phyloP scores from a whole-genome alignment of 2,329 filamentous ascomycete species.

The Colletotrichum scovillei region DNA sequence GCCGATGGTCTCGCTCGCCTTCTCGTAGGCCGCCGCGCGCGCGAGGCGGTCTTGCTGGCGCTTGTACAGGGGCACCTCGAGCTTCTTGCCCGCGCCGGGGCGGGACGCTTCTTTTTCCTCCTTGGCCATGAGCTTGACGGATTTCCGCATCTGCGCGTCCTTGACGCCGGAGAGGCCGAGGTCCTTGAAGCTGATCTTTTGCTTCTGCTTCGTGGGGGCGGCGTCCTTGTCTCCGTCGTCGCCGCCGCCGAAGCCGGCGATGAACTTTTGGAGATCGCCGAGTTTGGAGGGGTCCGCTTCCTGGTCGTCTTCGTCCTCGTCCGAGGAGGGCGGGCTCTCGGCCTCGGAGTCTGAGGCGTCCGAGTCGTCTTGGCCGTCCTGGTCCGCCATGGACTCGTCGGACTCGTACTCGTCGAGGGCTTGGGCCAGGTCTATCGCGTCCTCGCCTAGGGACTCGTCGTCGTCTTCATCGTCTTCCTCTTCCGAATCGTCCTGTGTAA shows the following conservation, averaged over 20 bases:
- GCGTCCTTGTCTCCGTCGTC: conserved; percentile 64
- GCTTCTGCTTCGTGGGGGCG: conserved; percentile 40
- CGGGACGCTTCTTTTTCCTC: conserved; percentile 62
- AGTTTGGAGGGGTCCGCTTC: conserved; percentile 66
- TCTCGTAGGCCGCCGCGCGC: conserved; percentile 84
- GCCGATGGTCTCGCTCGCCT: conserved; percentile 90
- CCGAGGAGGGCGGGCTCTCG: conserved; percentile 60
- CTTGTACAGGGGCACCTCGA: conserved; percentile 85
- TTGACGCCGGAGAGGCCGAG: conserved; percentile 77
- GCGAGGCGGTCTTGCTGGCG: conserved; percentile 88
- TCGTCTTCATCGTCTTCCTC: conserved; percentile 66
- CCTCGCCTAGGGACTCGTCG: conserved; percentile 67
- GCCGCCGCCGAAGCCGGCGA: conserved; percentile 73
- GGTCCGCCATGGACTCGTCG: conserved; percentile 56
- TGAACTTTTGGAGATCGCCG: conserved; percentile 74
- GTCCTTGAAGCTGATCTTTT: conserved; percentile 80
- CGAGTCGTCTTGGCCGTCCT: conserved; percentile 50
- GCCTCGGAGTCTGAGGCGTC: conserved; percentile 56
- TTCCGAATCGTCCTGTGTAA: conserved; percentile 69
- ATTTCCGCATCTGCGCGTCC: conserved; percentile 81
- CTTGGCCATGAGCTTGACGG: conserved; percentile 79
- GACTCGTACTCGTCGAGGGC: conserved; percentile 65
- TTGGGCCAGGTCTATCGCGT: conserved; percentile 69
- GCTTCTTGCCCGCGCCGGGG: conserved; percentile 68
- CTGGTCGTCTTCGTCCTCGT: conserved; percentile 60